A percentile compares a stretch with the other conserved stretches of the same genome.
Conservation (phyloP, 1,284 basidiomycete genomes). For the Cronartium ribicola region DNA sequence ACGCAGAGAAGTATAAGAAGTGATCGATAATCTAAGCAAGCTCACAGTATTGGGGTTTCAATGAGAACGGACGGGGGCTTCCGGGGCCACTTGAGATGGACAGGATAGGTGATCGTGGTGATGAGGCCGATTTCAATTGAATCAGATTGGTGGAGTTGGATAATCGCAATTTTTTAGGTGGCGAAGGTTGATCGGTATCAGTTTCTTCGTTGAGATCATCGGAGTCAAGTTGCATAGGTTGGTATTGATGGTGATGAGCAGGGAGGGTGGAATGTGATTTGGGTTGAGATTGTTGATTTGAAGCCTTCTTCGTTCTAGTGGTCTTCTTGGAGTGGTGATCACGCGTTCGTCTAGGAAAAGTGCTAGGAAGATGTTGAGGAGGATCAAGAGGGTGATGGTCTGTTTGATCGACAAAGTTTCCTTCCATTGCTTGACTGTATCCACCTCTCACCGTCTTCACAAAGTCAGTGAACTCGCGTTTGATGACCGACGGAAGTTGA, state of each 20-base stretch:
- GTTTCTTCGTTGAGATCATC: neutral
- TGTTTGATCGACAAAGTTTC: neutral
- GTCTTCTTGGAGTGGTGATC: neutral
- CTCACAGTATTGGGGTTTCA: neutral
- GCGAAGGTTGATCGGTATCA: conserved; percentile 22
- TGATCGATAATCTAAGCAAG: conserved; percentile 1
- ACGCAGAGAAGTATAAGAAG: neutral
- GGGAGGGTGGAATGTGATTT: neutral
- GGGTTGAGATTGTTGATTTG: neutral
- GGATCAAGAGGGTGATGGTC: neutral
- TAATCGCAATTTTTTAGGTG: conserved; percentile 28
- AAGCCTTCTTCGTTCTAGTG: neutral
- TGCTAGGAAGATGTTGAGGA: neutral
- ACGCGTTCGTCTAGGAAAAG: neutral
- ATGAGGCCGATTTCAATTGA: neutral
- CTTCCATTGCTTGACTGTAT: neutral
- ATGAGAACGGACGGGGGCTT: neutral
- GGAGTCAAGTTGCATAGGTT: neutral
- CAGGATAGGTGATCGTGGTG: conserved; percentile 2
- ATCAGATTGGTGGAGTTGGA: neutral
- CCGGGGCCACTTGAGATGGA: neutral
- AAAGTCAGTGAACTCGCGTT: conserved; percentile 40
- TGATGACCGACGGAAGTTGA: conserved; percentile 39
- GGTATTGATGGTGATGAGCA: neutral
- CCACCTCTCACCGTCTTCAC: conserved; percentile 32